A percentile compares a stretch with the other conserved stretches of the same genome.
Evolutionary conservation across 257 asterid genomes (phyloP).

Genomic region (Ilex asprella): DNA sequence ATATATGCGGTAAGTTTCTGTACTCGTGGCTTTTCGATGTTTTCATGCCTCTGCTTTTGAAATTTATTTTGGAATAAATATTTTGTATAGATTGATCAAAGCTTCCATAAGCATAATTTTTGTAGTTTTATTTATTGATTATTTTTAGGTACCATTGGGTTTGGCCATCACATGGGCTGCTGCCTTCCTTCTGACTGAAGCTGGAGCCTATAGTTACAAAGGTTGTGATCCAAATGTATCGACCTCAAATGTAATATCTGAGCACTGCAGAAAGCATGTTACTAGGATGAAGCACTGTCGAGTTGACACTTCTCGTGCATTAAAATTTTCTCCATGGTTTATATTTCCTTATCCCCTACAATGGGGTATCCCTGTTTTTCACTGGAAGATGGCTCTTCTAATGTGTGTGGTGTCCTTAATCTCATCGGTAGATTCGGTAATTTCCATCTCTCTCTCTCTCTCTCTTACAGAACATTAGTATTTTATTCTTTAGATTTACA

Average conservation of each 20-base stretch:
- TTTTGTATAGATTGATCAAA: background rate
- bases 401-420: constrained; percentile 94
- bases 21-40: background rate
- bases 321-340: constrained; percentile 83
- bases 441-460: constrained; percentile 21
- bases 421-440: constrained; percentile 91
- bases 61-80: no score
- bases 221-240: constrained; percentile 89
- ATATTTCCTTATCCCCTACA: constrained; percentile 94
- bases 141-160: constrained; percentile 73
- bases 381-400: constrained; percentile 91
- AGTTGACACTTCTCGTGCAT: constrained; percentile 79
- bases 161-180: constrained; percentile 75
- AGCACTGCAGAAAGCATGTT: constrained; percentile 80
- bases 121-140: no score
- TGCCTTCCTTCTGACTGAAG: constrained; percentile 76
- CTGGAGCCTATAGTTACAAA: constrained; percentile 73
- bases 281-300: constrained; percentile 80
- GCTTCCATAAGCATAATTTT: background rate
- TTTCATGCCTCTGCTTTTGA: background rate
- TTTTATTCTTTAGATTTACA: no score
- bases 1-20: constrained; percentile 65
- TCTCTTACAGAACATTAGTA: no score
- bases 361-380: constrained; percentile 91
- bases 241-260: constrained; percentile 67